Percentiles rank a stretch among this genome's conserved stretches.
Conservation (phyloP, 1,284 basidiomycete genomes). For the Sanguinoderma infundibulare region DNA sequence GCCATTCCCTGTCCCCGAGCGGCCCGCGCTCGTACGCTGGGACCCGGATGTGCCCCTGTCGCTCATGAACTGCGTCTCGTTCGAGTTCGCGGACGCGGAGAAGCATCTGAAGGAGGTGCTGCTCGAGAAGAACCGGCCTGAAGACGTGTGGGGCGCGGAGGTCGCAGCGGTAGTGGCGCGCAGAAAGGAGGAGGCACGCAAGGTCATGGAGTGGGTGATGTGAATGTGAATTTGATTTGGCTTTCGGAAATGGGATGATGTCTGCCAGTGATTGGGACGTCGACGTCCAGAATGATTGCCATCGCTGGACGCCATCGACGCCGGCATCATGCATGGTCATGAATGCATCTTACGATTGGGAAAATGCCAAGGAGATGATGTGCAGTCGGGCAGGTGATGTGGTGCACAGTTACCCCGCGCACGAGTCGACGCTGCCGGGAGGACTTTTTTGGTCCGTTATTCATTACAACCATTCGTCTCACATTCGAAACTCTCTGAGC, state of each 20-base stretch:
- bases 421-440: too few relatives aligned
- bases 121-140: slow-evolving; percentile 41
- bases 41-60: slow-evolving; percentile 46
- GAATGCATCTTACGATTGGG: too few relatives aligned
- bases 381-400: too few relatives aligned
- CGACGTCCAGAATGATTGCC: too few relatives aligned
- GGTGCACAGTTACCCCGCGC: too few relatives aligned
- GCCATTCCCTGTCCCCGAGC: slow-evolving; percentile 71
- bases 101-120: slow-evolving; percentile 64
- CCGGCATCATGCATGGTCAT: too few relatives aligned
- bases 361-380: too few relatives aligned
- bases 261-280: neutral
- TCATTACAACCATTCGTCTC: too few relatives aligned
- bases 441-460: too few relatives aligned
- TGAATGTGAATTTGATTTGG: slow-evolving; percentile 5
- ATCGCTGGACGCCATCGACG: too few relatives aligned
- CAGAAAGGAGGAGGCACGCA: slow-evolving; percentile 54
- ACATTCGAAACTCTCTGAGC: too few relatives aligned
- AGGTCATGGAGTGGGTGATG: slow-evolving; percentile 50
- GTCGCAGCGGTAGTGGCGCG: slow-evolving; percentile 58
- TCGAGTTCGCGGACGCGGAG: slow-evolving; percentile 64
- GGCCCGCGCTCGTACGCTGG: slow-evolving; percentile 83
- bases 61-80: slow-evolving; percentile 41
- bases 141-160: slow-evolving; percentile 70
- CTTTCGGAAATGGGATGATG: neutral